Evolutionary conservation across 1,284 basidiomycete genomes (phyloP).

Genomic region (Entoloma clypeatum): DNA sequence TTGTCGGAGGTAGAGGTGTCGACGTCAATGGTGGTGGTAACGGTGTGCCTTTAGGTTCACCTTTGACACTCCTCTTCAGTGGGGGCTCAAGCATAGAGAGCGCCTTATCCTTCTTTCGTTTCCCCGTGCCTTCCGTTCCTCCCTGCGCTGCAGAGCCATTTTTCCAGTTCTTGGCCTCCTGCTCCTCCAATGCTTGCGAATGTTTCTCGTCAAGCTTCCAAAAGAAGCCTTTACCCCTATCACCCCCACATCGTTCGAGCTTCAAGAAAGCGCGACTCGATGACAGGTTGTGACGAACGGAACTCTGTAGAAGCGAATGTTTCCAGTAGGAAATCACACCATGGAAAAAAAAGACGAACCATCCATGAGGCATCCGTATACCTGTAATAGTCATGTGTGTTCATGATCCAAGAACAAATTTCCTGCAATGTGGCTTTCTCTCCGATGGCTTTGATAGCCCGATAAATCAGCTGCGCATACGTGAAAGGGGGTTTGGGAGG

Average conservation of each 20-base stretch:
- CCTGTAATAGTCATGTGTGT: constrained; percentile 86
- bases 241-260: constrained; percentile 77
- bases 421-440: constrained; percentile 89
- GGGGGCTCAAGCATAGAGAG: constrained; percentile 51
- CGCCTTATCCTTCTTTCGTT: constrained; percentile 54
- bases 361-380: constrained; percentile 85
- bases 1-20: constrained; percentile 44
- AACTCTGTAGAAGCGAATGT: constrained; percentile 54
- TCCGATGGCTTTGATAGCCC: constrained; percentile 72
- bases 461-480: constrained; percentile 76
- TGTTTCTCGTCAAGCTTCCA: constrained; percentile 82
- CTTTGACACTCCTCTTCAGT: constrained; percentile 63
- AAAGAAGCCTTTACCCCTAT: constrained; percentile 85
- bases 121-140: constrained; percentile 30
- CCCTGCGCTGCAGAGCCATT: constrained; percentile 31
- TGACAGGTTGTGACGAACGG: constrained; percentile 88
- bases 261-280: constrained; percentile 87
- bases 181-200: constrained; percentile 63
- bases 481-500: constrained; percentile 75
- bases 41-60: constrained; percentile 48
- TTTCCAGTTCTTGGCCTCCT: constrained; percentile 52
- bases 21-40: constrained; percentile 66
- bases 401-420: constrained; percentile 89
- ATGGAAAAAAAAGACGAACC: constrained; percentile 43
- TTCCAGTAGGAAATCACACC: constrained; percentile 12